Evolutionary conservation across 306 rosid species (phyloP).

Genomic region (Inga oerstediana): DNA sequence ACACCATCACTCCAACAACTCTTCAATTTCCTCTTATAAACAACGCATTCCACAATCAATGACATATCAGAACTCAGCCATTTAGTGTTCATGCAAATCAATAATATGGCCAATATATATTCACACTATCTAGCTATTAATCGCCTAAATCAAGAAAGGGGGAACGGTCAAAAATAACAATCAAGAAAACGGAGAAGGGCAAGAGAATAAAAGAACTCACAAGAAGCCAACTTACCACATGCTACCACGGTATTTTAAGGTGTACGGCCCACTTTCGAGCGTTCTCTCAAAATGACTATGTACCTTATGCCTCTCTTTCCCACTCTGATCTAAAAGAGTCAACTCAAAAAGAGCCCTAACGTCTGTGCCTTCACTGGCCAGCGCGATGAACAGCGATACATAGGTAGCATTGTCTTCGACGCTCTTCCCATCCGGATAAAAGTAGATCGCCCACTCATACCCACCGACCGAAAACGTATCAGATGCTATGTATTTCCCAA

Average conservation of each 20-base stretch:
- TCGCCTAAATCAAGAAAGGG: background rate
- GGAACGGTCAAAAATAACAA: background rate
- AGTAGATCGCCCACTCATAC: constrained; percentile 65
- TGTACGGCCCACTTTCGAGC: constrained; percentile 61
- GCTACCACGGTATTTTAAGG: constrained; percentile 66
- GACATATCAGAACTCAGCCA: background rate
- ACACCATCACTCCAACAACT: background rate
- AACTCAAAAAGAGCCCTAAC: constrained; percentile 62
- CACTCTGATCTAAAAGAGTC: constrained; percentile 70
- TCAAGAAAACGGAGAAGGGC: background rate
- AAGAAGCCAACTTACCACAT: constrained; percentile 53
- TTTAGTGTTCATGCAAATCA: background rate
- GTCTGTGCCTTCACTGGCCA: constrained; percentile 63
- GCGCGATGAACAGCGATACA: constrained; percentile 61
- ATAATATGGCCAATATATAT: background rate
- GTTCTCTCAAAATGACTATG: constrained; percentile 66
- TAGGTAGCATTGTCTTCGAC: constrained; percentile 57
- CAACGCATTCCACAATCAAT: background rate
- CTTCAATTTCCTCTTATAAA: background rate
- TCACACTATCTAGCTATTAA: background rate
- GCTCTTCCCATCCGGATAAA: constrained; percentile 72
- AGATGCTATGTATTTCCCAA: constrained; percentile 59
- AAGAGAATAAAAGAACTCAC: background rate
- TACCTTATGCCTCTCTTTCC: constrained; percentile 64
- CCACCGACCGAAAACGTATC: constrained; percentile 66